Evolutionary conservation across 345 rosid genomes (phyloP).

Genomic region (Arabidopsis arenosa): DNA sequence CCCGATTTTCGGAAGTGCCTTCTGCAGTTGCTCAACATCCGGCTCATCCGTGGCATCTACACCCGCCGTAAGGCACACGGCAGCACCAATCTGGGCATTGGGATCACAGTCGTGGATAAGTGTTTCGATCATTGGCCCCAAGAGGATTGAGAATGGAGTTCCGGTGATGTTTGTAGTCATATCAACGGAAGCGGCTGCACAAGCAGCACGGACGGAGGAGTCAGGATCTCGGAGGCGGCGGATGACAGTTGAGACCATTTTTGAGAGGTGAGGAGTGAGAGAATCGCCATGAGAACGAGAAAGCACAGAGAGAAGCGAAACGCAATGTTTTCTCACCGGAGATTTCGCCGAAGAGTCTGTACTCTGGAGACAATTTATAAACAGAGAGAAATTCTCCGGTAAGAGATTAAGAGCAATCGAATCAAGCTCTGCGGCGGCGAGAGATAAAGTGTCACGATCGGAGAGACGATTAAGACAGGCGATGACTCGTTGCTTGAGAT

Average conservation of each 20-base stretch:
- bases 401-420: slow-evolving; percentile 69
- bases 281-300: slow-evolving; percentile 78
- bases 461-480: slow-evolving; percentile 90
- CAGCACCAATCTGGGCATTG: slow-evolving; percentile 82
- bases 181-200: slow-evolving; percentile 69
- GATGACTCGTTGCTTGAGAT: slow-evolving; percentile 77
- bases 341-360: slow-evolving; percentile 77
- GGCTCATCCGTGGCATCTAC: slow-evolving; percentile 70
- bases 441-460: slow-evolving; percentile 85
- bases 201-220: slow-evolving; percentile 84
- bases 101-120: slow-evolving; percentile 69
- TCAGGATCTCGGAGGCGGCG: slow-evolving; percentile 89
- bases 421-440: slow-evolving; percentile 88
- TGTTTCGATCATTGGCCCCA: slow-evolving; percentile 69
- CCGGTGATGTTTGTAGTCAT: slow-evolving; percentile 66
- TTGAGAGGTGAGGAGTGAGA: slow-evolving; percentile 75
- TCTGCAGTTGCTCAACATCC: slow-evolving; percentile 65
- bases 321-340: slow-evolving; percentile 86
- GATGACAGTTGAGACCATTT: slow-evolving; percentile 74
- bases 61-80: slow-evolving; percentile 80
- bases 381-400: slow-evolving; percentile 64
- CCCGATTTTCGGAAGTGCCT: slow-evolving; percentile 70
- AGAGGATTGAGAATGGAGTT: slow-evolving; percentile 60
- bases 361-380: slow-evolving; percentile 73
- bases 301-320: slow-evolving; percentile 67